Conservation (phyloP, 1,284 basidiomycete species). For the Trichosporon faecale region DNA sequence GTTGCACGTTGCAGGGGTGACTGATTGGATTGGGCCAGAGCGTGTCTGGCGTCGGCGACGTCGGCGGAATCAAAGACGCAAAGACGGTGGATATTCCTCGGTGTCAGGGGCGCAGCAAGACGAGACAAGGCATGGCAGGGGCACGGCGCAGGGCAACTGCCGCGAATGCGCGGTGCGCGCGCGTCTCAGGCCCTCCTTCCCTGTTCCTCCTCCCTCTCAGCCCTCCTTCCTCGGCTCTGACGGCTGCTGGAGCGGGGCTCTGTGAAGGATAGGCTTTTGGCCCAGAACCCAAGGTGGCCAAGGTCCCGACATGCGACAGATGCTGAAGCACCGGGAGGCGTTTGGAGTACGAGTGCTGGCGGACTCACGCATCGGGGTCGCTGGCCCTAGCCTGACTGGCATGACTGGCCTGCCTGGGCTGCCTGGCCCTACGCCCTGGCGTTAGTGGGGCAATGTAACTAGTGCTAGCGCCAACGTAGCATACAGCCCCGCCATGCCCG, state of each 20-base stretch:
- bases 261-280: neutral
- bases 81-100: neutral
- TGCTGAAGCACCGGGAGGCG: neutral
- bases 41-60: neutral
- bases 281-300: neutral
- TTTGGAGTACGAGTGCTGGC: neutral
- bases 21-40: neutral
- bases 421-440: neutral
- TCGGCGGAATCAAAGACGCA: neutral
- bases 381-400: neutral
- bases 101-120: neutral
- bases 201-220: neutral
- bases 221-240: neutral
- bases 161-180: neutral
- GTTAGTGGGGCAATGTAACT: neutral
- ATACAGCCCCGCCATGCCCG: no score
- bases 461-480: neutral
- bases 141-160: neutral
- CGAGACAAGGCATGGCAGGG: neutral
- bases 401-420: no score
- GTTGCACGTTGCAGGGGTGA: neutral
- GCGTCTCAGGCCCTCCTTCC: neutral
- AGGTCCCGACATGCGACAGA: neutral
- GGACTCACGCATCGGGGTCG: no score
- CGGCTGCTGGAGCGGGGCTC: neutral